These are phyloP conservation scores for Tilletiaria anomala DNA, from an alignment of 1,284 basidiomycete species.

Conservation along the genomic window DNA sequence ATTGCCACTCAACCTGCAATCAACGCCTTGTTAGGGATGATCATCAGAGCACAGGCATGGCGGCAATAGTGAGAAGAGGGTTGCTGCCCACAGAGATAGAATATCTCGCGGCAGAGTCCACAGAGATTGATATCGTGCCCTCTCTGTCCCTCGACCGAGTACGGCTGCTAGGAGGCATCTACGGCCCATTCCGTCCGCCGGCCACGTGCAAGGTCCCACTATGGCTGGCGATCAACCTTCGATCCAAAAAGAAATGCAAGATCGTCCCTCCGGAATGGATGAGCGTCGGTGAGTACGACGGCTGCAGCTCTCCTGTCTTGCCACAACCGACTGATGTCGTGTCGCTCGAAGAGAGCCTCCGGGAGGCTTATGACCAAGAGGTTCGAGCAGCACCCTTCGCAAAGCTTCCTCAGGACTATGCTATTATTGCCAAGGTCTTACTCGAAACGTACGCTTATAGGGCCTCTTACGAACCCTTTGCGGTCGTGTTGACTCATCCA, in stretches of 20 bases:
- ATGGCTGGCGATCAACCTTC: slow-evolving; percentile 88
- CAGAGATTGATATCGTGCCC: slow-evolving; percentile 23
- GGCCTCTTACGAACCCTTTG: not conserved
- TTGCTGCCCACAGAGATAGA: slow-evolving; percentile 10
- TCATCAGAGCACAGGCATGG: no score
- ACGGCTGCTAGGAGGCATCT: slow-evolving; percentile 41
- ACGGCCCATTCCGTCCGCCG: slow-evolving; percentile 82
- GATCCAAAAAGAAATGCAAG: slow-evolving; percentile 81
- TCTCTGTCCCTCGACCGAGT: slow-evolving; percentile 28
- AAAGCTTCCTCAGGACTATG: slow-evolving; percentile 54
- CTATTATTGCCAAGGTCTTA: slow-evolving; percentile 74
- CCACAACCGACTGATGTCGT: not conserved
- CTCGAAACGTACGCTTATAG: slow-evolving; percentile 59
- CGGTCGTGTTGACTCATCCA: not conserved
- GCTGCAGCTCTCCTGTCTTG: not conserved
- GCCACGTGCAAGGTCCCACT: slow-evolving; percentile 66
- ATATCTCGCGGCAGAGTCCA: slow-evolving; percentile 16
- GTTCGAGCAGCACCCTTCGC: slow-evolving; percentile 30
- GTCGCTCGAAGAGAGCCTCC: slow-evolving; percentile 54
- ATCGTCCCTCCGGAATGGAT: slow-evolving; percentile 83
- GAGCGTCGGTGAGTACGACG: slow-evolving; percentile 51
- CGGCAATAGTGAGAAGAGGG: no score
- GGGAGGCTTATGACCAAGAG: slow-evolving; percentile 43
- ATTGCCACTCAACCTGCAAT: no score
- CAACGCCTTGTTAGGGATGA: no score